phyloP scores from a whole-genome alignment of 768 basidiomycete species.

The Suillus occidentalis region DNA sequence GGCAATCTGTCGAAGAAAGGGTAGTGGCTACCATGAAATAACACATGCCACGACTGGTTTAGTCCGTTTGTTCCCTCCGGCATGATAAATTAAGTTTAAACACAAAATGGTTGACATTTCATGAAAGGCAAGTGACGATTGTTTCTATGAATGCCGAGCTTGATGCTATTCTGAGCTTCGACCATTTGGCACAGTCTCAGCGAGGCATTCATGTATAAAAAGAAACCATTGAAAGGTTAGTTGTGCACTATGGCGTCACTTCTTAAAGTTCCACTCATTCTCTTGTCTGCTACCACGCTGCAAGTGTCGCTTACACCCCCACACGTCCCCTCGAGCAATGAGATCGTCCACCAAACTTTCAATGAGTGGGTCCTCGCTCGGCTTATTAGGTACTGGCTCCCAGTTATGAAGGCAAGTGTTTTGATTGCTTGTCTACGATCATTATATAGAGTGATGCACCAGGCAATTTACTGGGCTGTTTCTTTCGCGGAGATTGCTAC shows the following conservation, averaged over 20 bases:
- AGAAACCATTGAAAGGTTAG: neutral
- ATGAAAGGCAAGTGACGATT: neutral
- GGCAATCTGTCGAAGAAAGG: no score
- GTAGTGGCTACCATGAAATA: no score
- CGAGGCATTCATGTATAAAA: neutral
- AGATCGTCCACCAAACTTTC: constrained; percentile 23
- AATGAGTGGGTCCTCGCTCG: neutral
- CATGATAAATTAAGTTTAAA: no score
- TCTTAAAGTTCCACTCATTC: constrained; percentile 41
- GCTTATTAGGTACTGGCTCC: neutral
- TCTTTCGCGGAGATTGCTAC: neutral
- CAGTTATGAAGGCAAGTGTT: neutral
- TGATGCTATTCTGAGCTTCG: no score
- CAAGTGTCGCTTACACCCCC: constrained; percentile 46
- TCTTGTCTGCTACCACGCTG: constrained; percentile 40
- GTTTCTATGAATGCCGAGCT: neutral
- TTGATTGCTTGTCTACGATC: neutral
- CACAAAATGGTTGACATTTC: neutral
- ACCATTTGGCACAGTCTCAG: neutral
- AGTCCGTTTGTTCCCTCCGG: no score
- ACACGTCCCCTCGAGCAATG: constrained; percentile 38
- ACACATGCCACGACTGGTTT: no score
- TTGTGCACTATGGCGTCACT: constrained; percentile 21
- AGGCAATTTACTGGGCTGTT: constrained; percentile 1
- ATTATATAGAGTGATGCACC: neutral